These are phyloP conservation scores for Paraphaeosphaeria sporulosa DNA, from an alignment of 2,329 filamentous ascomycete genomes.

Conservation along the genomic window DNA sequence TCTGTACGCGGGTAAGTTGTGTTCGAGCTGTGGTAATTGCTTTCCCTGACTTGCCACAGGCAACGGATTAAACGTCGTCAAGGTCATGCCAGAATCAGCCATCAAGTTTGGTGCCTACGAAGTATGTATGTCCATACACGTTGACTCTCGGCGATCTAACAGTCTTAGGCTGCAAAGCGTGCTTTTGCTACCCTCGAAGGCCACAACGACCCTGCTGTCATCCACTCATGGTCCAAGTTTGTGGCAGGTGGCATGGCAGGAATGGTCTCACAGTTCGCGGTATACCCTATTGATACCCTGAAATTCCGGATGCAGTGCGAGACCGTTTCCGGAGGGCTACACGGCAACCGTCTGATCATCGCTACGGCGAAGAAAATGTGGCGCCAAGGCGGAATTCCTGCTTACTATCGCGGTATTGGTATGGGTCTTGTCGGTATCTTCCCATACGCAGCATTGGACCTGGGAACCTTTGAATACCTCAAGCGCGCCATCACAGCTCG, in stretches of 20 bases:
- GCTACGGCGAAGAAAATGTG: conserved; percentile 89
- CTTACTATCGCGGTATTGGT: conserved; percentile 90
- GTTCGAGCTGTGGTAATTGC: conserved; percentile 2
- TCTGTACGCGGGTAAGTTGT: conserved; percentile 82
- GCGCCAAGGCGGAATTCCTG: conserved; percentile 73
- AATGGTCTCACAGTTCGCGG: conserved; percentile 93
- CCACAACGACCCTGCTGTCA: conserved; percentile 79
- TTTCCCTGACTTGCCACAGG: conserved; percentile 61
- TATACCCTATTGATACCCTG: conserved; percentile 91
- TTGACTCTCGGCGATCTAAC: conserved; percentile 21
- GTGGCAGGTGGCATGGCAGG: conserved; percentile 88
- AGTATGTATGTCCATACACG: conserved; percentile 48
- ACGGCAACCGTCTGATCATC: conserved; percentile 81
- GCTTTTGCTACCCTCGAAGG: conserved; percentile 87
- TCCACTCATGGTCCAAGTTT: conserved; percentile 87
- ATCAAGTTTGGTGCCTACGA: conserved; percentile 99
- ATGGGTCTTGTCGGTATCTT: conserved; percentile 98
- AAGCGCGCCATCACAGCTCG: conserved; percentile 76
- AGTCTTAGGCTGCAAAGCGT: conserved; percentile 77
- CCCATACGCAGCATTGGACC: conserved; percentile 94
- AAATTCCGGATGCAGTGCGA: conserved; percentile 93
- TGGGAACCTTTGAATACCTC: conserved; percentile 92
- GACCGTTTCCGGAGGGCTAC: conserved; percentile 83
- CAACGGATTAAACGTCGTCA: conserved; percentile 94
- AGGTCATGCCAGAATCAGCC: conserved; percentile 98